A percentile compares a stretch with the other conserved stretches of the same genome.
phyloP scores from a whole-genome alignment of 2,329 filamentous ascomycete genomes.

The Camptophora hylomeconis region DNA sequence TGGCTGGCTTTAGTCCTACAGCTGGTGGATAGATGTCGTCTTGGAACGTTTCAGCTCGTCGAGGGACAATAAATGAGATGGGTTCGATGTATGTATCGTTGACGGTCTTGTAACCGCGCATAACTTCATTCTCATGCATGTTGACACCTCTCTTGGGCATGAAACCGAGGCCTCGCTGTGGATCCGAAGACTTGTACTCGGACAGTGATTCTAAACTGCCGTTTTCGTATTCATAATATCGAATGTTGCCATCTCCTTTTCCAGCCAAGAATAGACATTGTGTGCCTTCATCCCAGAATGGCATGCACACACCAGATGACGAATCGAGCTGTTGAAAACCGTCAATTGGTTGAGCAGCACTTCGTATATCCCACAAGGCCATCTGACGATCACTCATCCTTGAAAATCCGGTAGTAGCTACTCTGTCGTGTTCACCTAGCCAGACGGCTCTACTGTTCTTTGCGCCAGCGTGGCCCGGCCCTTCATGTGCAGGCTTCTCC shows the following conservation, averaged over 20 bases:
- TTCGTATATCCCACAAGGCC: conserved; percentile 86
- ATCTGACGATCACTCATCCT: conserved; percentile 97
- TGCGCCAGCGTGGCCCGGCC: conserved; percentile 73
- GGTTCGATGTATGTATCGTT: conserved; percentile 91
- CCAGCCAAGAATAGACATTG: conserved; percentile 92
- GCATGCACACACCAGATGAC: conserved; percentile 96
- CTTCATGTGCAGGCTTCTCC: conserved; percentile 74
- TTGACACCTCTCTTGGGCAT: conserved; percentile 91
- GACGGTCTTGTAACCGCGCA: conserved; percentile 93
- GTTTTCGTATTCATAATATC: conserved; percentile 96
- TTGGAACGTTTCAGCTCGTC: conserved; percentile 88
- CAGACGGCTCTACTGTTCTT: conserved; percentile 97
- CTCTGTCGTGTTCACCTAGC: conserved; percentile 92
- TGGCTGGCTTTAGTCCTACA: conserved; percentile 63
- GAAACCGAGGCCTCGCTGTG: conserved; percentile 88
- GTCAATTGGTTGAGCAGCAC: conserved; percentile 65
- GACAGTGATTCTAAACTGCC: conserved; percentile 97
- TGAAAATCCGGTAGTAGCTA: conserved; percentile 94
- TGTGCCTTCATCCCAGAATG: conserved; percentile 97
- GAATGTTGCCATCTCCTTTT: conserved; percentile 97
- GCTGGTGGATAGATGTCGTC: conserved; percentile 92
- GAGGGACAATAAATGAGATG: conserved; percentile 91
- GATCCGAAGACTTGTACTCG: conserved; percentile 93
- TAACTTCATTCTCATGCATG: conserved; percentile 91
- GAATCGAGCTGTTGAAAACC: conserved; percentile 86